phyloP scores from a whole-genome alignment of 306 rosid genomes.

The Neltuma alba region DNA sequence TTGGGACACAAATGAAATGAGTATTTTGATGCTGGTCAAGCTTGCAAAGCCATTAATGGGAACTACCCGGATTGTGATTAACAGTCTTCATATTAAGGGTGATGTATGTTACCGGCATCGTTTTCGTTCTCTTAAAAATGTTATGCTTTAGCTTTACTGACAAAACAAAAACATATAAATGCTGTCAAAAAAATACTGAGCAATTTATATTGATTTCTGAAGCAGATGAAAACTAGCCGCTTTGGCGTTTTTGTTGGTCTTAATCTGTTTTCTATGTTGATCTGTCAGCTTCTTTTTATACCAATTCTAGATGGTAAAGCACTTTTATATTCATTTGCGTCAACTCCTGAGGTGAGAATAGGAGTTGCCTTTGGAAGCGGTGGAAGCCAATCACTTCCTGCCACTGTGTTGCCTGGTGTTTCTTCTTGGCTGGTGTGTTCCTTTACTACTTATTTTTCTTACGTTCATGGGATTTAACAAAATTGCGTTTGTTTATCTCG shows the following conservation, averaged over 20 bases:
- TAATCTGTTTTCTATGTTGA: slow-evolving; percentile 22
- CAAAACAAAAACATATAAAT: background rate
- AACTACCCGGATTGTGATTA: slow-evolving; percentile 79
- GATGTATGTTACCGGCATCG: slow-evolving; percentile 56
- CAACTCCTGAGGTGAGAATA: slow-evolving; percentile 79
- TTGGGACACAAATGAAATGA: slow-evolving; percentile 85
- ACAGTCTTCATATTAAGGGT: slow-evolving; percentile 82
- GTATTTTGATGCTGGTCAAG: slow-evolving; percentile 76
- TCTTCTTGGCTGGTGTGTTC: slow-evolving; percentile 79
- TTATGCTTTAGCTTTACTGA: slow-evolving; percentile 10
- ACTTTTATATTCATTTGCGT: slow-evolving; percentile 68
- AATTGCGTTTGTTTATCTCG: slow-evolving; percentile 1
- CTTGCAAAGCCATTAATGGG: slow-evolving; percentile 70
- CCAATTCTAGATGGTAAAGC: slow-evolving; percentile 77
- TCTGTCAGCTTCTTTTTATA: slow-evolving; percentile 63
- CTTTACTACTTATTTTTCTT: background rate
- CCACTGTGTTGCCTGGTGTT: slow-evolving; percentile 82
- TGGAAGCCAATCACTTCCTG: slow-evolving; percentile 84
- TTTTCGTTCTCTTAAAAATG: slow-evolving; percentile 6
- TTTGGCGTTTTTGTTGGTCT: slow-evolving; percentile 14
- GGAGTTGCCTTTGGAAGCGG: slow-evolving; percentile 92
- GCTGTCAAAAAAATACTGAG: background rate
- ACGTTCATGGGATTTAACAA: background rate
- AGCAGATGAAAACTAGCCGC: slow-evolving; percentile 1
- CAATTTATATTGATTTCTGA: slow-evolving; percentile 4